phyloP scores from a whole-genome alignment of 164 flowering plant genomes.

The Vitis rotundifolia region DNA sequence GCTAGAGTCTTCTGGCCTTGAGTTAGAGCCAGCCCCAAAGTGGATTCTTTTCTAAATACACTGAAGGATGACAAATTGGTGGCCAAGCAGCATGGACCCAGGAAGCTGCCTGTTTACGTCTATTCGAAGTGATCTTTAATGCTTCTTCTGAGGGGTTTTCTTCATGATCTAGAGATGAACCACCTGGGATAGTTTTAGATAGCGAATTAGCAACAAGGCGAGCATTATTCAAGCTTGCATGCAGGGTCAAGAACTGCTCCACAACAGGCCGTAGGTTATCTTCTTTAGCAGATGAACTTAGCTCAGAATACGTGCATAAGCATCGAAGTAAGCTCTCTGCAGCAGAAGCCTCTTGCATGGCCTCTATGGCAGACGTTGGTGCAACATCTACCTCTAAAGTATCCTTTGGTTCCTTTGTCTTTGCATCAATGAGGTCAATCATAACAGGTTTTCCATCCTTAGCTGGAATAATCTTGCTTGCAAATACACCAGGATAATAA shows the following conservation, averaged over 20 bases:
- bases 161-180: slow-evolving; percentile 52
- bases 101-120: slow-evolving; percentile 68
- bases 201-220: slow-evolving; percentile 57
- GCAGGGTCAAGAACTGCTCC: slow-evolving; percentile 77
- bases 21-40: slow-evolving; percentile 13
- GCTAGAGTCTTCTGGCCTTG: slow-evolving; percentile 34
- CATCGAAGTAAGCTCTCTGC: slow-evolving; percentile 84
- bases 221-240: slow-evolving; percentile 54
- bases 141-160: slow-evolving; percentile 62
- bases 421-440: slow-evolving; percentile 97
- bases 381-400: slow-evolving; percentile 68
- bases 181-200: slow-evolving; percentile 43
- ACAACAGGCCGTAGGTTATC: slow-evolving; percentile 70
- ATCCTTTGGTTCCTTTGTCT: slow-evolving; percentile 88
- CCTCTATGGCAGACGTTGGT: slow-evolving; percentile 95
- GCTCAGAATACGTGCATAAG: slow-evolving; percentile 73
- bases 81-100: slow-evolving; percentile 94
- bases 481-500: slow-evolving; percentile 93
- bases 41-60: slow-evolving; percentile 48
- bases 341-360: slow-evolving; percentile 91
- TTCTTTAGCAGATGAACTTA: slow-evolving; percentile 66
- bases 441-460: slow-evolving; percentile 95
- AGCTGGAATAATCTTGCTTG: slow-evolving; percentile 89
- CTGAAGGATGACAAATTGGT: slow-evolving; percentile 80
- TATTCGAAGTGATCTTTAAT: slow-evolving; percentile 54